phyloP scores from a whole-genome alignment of 108 stramenopile species.

The Tribonema minus region DNA sequence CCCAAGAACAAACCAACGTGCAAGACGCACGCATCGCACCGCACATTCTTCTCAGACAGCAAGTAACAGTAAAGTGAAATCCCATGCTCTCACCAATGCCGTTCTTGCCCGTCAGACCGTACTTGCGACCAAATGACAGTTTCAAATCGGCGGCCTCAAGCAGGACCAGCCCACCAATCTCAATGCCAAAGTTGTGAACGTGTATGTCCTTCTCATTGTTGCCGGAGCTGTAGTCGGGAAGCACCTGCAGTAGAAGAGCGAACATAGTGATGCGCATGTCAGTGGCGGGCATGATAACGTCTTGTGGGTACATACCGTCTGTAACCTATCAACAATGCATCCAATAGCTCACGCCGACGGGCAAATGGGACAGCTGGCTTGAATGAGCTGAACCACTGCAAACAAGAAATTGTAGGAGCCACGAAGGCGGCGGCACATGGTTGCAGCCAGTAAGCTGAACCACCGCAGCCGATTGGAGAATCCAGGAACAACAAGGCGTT shows the following conservation, averaged over 20 bases:
- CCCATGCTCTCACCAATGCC: slow-evolving; percentile 3
- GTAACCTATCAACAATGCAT: background rate
- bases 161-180: slow-evolving; percentile 20
- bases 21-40: too few species aligned
- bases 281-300: background rate
- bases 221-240: slow-evolving; percentile 56
- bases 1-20: background rate
- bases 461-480: too few species aligned
- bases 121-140: slow-evolving; percentile 26
- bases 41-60: too few species aligned
- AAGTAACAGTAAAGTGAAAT: background rate
- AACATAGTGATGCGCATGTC: background rate
- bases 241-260: slow-evolving; percentile 19
- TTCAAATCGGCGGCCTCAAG: slow-evolving; percentile 23
- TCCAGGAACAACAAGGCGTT: too few species aligned
- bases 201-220: slow-evolving; percentile 54
- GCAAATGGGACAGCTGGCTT: too few species aligned
- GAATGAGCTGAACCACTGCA: too few species aligned
- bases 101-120: slow-evolving; percentile 30
- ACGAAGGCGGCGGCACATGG: too few species aligned
- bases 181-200: slow-evolving; percentile 51
- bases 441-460: too few species aligned
- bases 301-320: background rate
- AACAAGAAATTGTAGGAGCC: too few species aligned
- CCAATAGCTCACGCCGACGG: background rate